A percentile compares a stretch with the other conserved stretches of the same genome.
Evolutionary conservation across 352 stramenopile genomes (phyloP).

Genomic region (Blastocystis sp.): DNA sequence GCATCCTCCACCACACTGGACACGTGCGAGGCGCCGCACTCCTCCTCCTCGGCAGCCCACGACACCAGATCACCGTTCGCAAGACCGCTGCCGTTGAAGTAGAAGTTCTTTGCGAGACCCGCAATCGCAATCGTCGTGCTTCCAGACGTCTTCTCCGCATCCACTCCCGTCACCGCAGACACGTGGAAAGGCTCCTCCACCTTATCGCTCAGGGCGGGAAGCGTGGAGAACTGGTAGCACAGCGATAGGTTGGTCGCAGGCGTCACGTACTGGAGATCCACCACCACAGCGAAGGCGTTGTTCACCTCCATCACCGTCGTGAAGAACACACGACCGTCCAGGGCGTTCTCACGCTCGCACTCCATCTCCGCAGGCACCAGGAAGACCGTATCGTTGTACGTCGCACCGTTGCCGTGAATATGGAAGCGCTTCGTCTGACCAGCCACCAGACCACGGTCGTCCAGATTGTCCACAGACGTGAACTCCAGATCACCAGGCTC

Average conservation of each 20-base stretch:
- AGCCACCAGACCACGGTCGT: conserved; percentile 27
- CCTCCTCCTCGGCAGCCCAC: neutral
- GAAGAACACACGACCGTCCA: conserved; percentile 22
- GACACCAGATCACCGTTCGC: neutral
- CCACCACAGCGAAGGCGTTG: conserved; percentile 29
- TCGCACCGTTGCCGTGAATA: conserved; percentile 38
- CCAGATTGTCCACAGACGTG: conserved; percentile 16
- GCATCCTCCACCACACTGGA: neutral
- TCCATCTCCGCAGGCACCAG: neutral
- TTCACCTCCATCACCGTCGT: conserved; percentile 16
- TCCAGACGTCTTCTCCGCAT: neutral
- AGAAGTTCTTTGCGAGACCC: conserved; percentile 13
- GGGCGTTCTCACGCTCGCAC: conserved; percentile 20
- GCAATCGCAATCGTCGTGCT: neutral
- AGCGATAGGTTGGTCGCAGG: neutral
- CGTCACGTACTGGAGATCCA: conserved; percentile 17
- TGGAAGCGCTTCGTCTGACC: conserved; percentile 8
- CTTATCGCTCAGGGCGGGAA: conserved; percentile 22
- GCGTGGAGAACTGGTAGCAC: conserved; percentile 55
- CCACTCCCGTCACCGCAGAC: conserved; percentile 13
- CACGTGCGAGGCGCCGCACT: neutral
- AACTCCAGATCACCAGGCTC: conserved; percentile 25
- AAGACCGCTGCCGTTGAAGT: neutral
- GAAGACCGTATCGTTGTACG: conserved; percentile 38
- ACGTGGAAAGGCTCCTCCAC: conserved; percentile 26